These are phyloP conservation scores for Candida chilensis DNA, from an alignment of 805 yeast genomes.

Conservation along the genomic window DNA sequence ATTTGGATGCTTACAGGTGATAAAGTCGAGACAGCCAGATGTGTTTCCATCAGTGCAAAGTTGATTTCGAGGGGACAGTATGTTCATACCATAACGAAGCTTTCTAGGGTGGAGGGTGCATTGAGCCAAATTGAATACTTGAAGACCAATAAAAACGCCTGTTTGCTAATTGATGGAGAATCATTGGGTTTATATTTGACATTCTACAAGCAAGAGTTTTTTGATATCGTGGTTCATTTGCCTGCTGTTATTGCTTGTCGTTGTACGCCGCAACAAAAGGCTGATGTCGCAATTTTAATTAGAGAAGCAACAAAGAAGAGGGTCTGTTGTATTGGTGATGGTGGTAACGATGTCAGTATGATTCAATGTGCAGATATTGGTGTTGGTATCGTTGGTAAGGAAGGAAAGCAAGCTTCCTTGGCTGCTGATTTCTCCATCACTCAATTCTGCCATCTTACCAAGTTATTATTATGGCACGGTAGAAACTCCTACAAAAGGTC, in stretches of 20 bases:
- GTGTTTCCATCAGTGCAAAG: constrained; percentile 95
- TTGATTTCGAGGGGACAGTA: constrained; percentile 90
- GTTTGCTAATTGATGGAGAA: constrained; percentile 90
- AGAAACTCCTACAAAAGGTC: constrained; percentile 93
- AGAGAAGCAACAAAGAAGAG: constrained; percentile 75
- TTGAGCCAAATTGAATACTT: constrained; percentile 68
- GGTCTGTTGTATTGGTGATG: constrained; percentile 98
- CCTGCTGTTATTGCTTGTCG: constrained; percentile 98
- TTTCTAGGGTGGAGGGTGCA: constrained; percentile 58
- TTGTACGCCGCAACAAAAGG: constrained; percentile 97
- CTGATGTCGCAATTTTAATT: constrained; percentile 82
- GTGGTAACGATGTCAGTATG: constrained; percentile 99
- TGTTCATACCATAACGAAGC: constrained; percentile 75
- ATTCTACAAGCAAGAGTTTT: constrained; percentile 62
- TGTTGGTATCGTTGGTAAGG: constrained; percentile 97
- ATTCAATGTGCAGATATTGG: constrained; percentile 99
- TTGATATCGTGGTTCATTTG: constrained; percentile 62
- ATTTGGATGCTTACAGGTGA: constrained; percentile 99
- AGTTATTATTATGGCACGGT: constrained; percentile 93
- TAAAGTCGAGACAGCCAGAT: constrained; percentile 95
- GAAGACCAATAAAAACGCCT: constrained; percentile 52
- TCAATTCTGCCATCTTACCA: constrained; percentile 84
- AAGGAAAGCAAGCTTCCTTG: constrained; percentile 93
- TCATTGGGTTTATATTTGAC: constrained; percentile 65
- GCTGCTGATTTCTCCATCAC: constrained; percentile 96